These are phyloP conservation scores for Pouteria campechiana DNA, from an alignment of 179 eudicot species.

Conservation along the genomic window DNA sequence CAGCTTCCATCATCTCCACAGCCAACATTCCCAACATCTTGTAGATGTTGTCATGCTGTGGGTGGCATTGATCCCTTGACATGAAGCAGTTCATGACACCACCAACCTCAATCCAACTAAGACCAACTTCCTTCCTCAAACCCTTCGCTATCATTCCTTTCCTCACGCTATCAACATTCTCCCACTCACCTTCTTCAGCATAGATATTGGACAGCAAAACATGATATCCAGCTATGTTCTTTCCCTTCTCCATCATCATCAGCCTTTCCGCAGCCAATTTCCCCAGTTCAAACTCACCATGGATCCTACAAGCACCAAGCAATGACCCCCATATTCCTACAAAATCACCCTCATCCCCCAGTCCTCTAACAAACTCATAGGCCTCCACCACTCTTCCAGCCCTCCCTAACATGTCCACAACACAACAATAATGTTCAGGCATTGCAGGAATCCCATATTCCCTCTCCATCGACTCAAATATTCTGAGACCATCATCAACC, in stretches of 20 bases:
- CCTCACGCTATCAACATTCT: constrained; percentile 36
- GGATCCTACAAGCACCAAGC: constrained; percentile 45
- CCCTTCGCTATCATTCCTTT: constrained; percentile 40
- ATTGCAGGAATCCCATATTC: constrained; percentile 36
- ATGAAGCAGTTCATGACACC: constrained; percentile 31
- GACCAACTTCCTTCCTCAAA: constrained; percentile 41
- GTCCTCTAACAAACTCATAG: constrained; percentile 30
- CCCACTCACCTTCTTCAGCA: constrained; percentile 64
- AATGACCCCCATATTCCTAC: constrained; percentile 69
- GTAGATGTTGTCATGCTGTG: constrained; percentile 22
- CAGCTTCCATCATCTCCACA: constrained; percentile 29
- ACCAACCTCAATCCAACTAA: constrained; percentile 57
- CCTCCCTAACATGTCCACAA: constrained; percentile 66
- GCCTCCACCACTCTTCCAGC: constrained; percentile 56
- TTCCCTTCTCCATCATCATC: constrained; percentile 26
- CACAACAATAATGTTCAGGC: constrained; percentile 52
- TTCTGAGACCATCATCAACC: constrained; percentile 52
- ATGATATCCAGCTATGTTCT: constrained; percentile 35
- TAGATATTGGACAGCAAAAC: constrained; percentile 49
- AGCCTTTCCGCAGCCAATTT: constrained; percentile 41
- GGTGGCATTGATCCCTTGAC: constrained; percentile 41
- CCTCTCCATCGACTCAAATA: constrained; percentile 46
- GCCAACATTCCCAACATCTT: constrained; percentile 24
- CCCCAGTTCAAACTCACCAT: constrained; percentile 42
- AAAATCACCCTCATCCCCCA: constrained; percentile 34